Conservation (phyloP, 768 basidiomycete species). For the Dictyophora rubrovolvata region DNA sequence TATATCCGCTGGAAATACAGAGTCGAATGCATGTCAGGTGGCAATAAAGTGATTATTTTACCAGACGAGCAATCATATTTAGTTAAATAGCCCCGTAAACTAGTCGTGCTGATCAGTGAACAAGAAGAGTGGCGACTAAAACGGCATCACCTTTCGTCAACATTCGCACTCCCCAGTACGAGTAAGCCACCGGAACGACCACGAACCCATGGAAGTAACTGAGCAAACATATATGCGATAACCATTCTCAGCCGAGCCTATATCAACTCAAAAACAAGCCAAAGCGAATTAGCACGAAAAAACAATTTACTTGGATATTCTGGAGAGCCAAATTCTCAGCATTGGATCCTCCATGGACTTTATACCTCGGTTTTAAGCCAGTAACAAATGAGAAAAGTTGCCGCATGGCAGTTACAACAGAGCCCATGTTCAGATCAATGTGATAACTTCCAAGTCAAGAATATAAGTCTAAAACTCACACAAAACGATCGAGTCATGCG, state of each 20-base stretch:
- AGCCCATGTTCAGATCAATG: constrained; percentile 92
- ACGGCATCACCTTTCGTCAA: constrained; percentile 79
- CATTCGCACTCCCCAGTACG: constrained; percentile 96
- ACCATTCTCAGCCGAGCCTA: constrained; percentile 93
- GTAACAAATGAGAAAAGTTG: constrained; percentile 81
- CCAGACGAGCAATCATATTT: constrained; percentile 97
- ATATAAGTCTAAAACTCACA: neutral
- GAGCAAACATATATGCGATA: constrained; percentile 87
- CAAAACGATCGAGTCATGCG: constrained; percentile 8
- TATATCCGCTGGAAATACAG: constrained; percentile 61
- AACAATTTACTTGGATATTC: constrained; percentile 70
- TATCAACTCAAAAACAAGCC: neutral
- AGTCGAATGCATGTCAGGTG: neutral
- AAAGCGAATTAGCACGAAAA: neutral
- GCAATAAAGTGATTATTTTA: constrained; percentile 15
- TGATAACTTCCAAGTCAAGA: constrained; percentile 60
- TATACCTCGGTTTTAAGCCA: constrained; percentile 59
- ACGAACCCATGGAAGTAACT: constrained; percentile 85
- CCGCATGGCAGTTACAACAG: constrained; percentile 73
- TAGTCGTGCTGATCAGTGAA: constrained; percentile 20
- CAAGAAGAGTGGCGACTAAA: neutral
- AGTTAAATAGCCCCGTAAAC: constrained; percentile 91
- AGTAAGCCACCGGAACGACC: constrained; percentile 78
- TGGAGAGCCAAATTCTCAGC: constrained; percentile 95
- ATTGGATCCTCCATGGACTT: constrained; percentile 72